Base-by-base conservation (phyloP, 2,329 filamentous ascomycete genomes). In the Bipolaris sorokiniana region DNA sequence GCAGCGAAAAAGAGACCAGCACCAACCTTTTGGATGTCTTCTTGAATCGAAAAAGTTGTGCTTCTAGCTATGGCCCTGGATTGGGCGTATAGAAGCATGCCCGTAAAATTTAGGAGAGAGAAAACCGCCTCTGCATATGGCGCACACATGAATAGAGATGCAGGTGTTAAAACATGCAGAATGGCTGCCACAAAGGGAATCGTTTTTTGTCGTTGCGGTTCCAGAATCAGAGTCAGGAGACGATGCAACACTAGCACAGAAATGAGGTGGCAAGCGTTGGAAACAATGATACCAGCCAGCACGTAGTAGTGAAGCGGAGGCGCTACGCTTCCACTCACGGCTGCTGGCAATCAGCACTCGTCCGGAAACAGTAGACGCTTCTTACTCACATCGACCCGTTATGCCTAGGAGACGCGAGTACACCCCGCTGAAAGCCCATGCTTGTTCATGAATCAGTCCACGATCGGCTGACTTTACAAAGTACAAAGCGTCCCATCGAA, bases 71-170 rank as follows among this genome's bases (percentile, higher is more conserved):
- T 52, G 33, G 42, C 63, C 37, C 47, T 68, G 38, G 68, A 79
- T 42, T 82, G 80, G 1, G 85, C 84, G 72, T 94, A 95, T 46
- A 89, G 74, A 28, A 90, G 82, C 68, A 87, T 88, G 1, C 92
- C 95, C 0, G 82, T 65, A 67, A 97, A 91, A 38, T 90, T 90
- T 33, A 97, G 80, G 20, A 90, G 81, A 0, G 94, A 88, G 75
- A 92, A 97, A 0, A 88, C 76, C 61, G 90, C 87, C 78, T 99
- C 95, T 9, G 87, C 84, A 75, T 95, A 96, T 0, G 94, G 92
- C 0, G 93, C 89, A 0, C 90, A 93, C 16, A 99, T 84, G 72
- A 99, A 98, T 2, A 97, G 78, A 0, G 94, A 94, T 0, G 90
- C 95, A 0, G 95, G 94, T 0, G 91, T 95, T 47, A 98, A 71